Percentiles rank a stretch among this genome's conserved stretches.
Evolutionary conservation across 1,284 basidiomycete genomes (phyloP).

Genomic region (Cryptococcus sp.): DNA sequence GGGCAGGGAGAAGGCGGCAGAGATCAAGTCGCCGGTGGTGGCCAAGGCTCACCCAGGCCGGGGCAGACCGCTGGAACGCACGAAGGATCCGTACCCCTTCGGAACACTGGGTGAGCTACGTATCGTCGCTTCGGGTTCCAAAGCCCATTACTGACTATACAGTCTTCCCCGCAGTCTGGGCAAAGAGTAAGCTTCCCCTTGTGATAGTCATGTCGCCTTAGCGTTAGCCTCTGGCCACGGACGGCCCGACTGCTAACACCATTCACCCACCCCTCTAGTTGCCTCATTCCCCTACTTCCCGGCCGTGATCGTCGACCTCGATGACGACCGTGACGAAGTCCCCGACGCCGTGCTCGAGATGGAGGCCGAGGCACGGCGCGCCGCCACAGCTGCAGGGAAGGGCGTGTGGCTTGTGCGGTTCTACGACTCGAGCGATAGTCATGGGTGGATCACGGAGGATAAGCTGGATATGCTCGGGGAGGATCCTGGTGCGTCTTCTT

Average conservation of each 20-base stretch:
- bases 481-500: constrained; percentile 54
- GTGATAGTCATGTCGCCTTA: no score
- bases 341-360: constrained; percentile 54
- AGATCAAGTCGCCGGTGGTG: background rate
- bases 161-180: constrained; percentile 37
- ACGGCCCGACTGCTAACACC: background rate
- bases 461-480: constrained; percentile 60
- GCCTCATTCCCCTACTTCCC: constrained; percentile 49
- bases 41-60: constrained; percentile 20
- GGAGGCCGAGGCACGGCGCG: constrained; percentile 38
- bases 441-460: constrained; percentile 58
- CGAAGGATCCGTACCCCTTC: constrained; percentile 28
- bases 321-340: constrained; percentile 54
- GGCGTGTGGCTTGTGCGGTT: constrained; percentile 60
- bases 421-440: constrained; percentile 61
- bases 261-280: constrained; percentile 13
- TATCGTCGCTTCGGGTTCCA: background rate
- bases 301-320: constrained; percentile 42
- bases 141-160: background rate
- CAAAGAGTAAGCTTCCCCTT: constrained; percentile 23
- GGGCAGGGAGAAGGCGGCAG: constrained; percentile 1
- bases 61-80: constrained; percentile 16
- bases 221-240: background rate
- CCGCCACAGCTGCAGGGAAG: constrained; percentile 22
- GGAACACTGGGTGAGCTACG: constrained; percentile 41